A percentile compares a stretch with the other conserved stretches of the same genome.
These are phyloP conservation scores for Botrytis deweyae DNA, from an alignment of 2,329 filamentous ascomycete genomes.

Conservation along the genomic window DNA sequence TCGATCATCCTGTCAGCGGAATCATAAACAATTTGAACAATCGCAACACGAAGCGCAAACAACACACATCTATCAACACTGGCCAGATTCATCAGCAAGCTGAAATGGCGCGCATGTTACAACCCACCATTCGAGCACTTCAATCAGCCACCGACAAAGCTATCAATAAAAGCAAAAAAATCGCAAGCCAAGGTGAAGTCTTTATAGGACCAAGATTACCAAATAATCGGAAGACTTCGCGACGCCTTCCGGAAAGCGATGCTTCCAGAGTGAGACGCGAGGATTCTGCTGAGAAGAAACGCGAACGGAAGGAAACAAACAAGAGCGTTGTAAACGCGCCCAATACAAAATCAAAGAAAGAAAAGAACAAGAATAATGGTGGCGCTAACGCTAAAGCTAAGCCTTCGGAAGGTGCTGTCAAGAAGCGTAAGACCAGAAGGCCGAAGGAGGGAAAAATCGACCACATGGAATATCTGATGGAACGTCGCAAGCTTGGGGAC, in stretches of 20 bases:
- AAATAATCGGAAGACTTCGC: background rate
- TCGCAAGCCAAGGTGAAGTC: background rate
- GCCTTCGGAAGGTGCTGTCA: background rate
- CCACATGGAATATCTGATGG: background rate
- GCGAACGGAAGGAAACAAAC: background rate
- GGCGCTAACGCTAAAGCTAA: background rate
- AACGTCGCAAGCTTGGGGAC: background rate
- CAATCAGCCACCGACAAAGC: background rate
- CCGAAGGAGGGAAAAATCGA: background rate
- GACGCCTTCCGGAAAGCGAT: too few relatives aligned
- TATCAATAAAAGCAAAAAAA: background rate
- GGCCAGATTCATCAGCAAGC: background rate
- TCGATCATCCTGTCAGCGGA: background rate
- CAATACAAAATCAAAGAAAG: background rate
- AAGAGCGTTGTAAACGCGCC: too few relatives aligned
- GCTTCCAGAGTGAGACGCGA: background rate
- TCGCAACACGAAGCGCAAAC: background rate
- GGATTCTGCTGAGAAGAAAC: background rate
- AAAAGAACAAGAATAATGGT: background rate
- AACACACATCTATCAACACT: background rate
- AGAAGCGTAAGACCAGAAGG: background rate
- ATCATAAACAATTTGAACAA: background rate
- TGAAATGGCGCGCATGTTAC: background rate
- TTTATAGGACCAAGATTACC: background rate
- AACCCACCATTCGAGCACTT: background rate